These are phyloP conservation scores for Inonotus hispidus DNA, from an alignment of 1,284 basidiomycete genomes.

Conservation along the genomic window DNA sequence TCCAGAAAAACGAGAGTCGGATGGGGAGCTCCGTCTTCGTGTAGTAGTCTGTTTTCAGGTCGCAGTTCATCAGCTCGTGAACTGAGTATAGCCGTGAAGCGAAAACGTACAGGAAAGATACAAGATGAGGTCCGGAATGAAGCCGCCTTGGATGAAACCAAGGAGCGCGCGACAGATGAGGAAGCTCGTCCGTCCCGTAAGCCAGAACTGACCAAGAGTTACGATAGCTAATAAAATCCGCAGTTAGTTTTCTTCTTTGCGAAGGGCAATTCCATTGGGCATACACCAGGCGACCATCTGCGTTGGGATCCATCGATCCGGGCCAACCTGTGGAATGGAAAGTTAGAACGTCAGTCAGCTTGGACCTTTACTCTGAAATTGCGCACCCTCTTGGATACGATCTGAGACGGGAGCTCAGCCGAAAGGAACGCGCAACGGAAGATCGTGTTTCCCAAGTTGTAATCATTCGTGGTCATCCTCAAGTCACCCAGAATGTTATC, in stretches of 20 bases:
- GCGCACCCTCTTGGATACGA: conserved; percentile 58
- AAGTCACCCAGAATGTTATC: conserved; percentile 63
- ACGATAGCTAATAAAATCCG: conserved; percentile 38
- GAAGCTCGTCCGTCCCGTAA: conserved; percentile 51
- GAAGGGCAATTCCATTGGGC: not conserved
- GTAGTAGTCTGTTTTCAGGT: conserved; percentile 46
- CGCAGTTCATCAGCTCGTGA: not conserved
- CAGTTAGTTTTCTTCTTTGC: conserved; percentile 1
- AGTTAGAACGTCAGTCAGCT: not conserved
- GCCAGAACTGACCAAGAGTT: conserved; percentile 56
- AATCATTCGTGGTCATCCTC: conserved; percentile 54
- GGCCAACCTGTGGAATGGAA: conserved; percentile 38
- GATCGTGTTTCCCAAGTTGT: conserved; percentile 59
- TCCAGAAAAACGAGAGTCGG: conserved; percentile 65
- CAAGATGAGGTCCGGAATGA: conserved; percentile 58
- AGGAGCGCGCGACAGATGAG: conserved; percentile 31
- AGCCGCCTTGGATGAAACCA: conserved; percentile 57
- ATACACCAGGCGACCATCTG: conserved; percentile 38
- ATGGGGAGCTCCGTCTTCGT: conserved; percentile 63
- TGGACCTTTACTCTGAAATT: not conserved
- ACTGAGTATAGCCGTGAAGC: not conserved
- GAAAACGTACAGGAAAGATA: conserved; percentile 52
- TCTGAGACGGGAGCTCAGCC: conserved; percentile 66
- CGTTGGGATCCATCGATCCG: conserved; percentile 67
- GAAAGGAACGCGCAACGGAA: conserved; percentile 53